Conservation (phyloP, 1,284 basidiomycete genomes). For the Bothia castanella region DNA sequence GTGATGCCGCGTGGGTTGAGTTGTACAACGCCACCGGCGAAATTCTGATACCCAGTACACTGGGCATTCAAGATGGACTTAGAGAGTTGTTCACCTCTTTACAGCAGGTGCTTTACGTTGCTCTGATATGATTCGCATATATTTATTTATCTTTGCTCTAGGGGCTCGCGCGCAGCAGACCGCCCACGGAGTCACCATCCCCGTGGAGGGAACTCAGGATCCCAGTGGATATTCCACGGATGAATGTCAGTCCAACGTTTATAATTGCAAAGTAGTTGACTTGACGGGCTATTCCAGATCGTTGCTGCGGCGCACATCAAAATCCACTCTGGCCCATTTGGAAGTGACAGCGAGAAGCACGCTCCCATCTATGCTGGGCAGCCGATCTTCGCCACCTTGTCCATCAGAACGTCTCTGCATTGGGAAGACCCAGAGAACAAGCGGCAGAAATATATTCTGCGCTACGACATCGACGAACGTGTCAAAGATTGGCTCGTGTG, state of each 20-base stretch:
- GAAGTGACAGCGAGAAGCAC: conserved; percentile 26
- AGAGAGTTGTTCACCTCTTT: conserved; percentile 37
- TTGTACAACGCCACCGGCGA: conserved; percentile 66
- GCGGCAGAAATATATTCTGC: conserved; percentile 49
- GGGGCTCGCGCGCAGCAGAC: conserved; percentile 22
- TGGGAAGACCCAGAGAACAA: conserved; percentile 57
- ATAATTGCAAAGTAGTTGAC: conserved; percentile 2
- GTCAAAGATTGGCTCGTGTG: conserved; percentile 79
- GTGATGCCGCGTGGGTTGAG: conserved; percentile 61
- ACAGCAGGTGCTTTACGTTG: conserved; percentile 37
- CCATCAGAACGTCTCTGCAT: conserved; percentile 66
- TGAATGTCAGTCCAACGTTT: conserved; percentile 54
- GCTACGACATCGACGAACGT: conserved; percentile 74
- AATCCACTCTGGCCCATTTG: conserved; percentile 40
- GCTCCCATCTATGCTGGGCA: conserved; percentile 72
- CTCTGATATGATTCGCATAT: background rate
- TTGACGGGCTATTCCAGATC: conserved; percentile 44
- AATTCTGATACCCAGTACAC: conserved; percentile 49
- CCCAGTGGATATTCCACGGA: conserved; percentile 77
- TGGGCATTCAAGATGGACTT: conserved; percentile 37
- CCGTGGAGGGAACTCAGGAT: conserved; percentile 69
- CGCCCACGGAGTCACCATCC: conserved; percentile 7
- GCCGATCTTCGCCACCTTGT: conserved; percentile 61
- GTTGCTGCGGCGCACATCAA: conserved; percentile 63
- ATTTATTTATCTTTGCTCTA: conserved; percentile 9